Base-by-base conservation (phyloP, 1,139 yeast genomes). In the Saccharomyces hybrid region DNA sequence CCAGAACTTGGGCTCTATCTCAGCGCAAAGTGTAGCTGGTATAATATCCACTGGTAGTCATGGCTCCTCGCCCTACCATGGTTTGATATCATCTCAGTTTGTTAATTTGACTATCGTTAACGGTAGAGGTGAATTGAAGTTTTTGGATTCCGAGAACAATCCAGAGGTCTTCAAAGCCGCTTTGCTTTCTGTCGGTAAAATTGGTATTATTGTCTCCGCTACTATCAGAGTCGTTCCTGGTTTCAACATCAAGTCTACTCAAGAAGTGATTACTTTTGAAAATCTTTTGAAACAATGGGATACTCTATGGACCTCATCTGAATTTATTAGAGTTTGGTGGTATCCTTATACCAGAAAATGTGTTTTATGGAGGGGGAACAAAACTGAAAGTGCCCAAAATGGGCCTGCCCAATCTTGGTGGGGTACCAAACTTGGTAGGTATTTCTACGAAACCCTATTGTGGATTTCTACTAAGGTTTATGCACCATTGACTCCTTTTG, bases 301-400 rank as follows among this genome's bases (percentile, higher is more conserved):
- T 56, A 75, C 78, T 14, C 73, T 91, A 48, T 93, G 98, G 97
- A 81, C 88, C 7, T 84, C 88, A 53, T 80, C 91, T n/a, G 99
- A 93, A 72, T 93, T 84, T 65, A 85, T 89, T 49, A 80, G 98
- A 60, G 81, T 90, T 51, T 93, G 98, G 98, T 93, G 99, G 98
- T 93, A 88, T 71, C 99, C 99, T 0, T 93, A 93, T 70, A 79
- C 95, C 24, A 81, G 81, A 54, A 85, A 85, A 64, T 88, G 96
- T 74, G 84, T 90, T 38, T 75, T 90, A 52, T 93, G 98, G 97
- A 81, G 95, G 66, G 98, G 96, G 31, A 76, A 82, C 48, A 88
- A 88, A 67, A 72, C 79, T 21, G 74, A 75, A 28, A 88, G 85
- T 48, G 80, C 85, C 1, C 73, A 83, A 50, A 78, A 87, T n/a